Evolutionary conservation across 2,329 filamentous ascomycete genomes (phyloP), one percentile per base, ranked within the genome.

Genomic region (Colletotrichum plurivorum): DNA sequence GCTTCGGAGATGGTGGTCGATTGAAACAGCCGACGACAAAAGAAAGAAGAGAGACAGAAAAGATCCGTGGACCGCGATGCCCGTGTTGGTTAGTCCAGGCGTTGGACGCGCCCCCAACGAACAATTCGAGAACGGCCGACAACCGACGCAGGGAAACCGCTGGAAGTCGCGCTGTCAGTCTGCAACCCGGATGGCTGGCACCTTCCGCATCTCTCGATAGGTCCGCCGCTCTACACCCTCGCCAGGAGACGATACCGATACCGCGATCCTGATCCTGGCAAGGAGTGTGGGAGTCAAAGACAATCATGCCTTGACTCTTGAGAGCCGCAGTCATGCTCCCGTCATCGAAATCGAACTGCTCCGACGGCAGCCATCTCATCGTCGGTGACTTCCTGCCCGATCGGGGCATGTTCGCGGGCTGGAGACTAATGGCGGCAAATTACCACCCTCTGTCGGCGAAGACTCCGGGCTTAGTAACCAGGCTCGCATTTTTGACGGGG

Each of bases 101-200:
- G 49, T 60, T 55, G 46, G 31, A 52, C 16, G 58, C 53, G 36
- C 48, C 5, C 39, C 54, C 41, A 39, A 25, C 60, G 61, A 65
- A 68, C 10, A 58, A 43, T 65, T 68, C 61, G 65, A 69, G 66
- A 69, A 66, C n/a, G 10, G 13, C 31, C 55, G 49, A n/a, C 55
- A 15, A 31, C 12, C 18, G 61, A 39, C 9, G 62, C 66, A 66
- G 62, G 62, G 66, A 66, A 66, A 51, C 49, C 39, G 55, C 49
- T 66, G 36, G 55, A 69, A 54, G 55, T 25, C 66, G 43, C 39
- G 20, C 12, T 15, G 54, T 36, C 13, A 43, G 61, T 51, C 62
- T 46, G 39, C 39, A 54, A 62, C 59, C 27, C 46, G 48, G 59
- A 54, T 52, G 48, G 59, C 45, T 54, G 49, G 41, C 49, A 53